phyloP scores from a whole-genome alignment of 2,329 filamentous ascomycete genomes.

The Colletotrichum truncatum region DNA sequence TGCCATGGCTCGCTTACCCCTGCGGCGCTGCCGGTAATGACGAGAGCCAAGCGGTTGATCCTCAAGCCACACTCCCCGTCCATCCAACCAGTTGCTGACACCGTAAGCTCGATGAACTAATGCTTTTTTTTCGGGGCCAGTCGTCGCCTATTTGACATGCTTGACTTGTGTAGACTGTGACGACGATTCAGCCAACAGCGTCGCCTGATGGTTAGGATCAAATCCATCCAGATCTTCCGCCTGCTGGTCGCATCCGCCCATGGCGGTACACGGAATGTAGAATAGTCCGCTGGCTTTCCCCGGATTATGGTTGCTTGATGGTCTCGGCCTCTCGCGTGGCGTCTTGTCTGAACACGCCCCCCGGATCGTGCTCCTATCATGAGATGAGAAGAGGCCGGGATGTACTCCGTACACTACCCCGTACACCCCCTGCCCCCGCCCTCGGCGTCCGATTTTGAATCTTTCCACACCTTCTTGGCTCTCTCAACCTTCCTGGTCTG shows the following conservation, averaged over 20 bases:
- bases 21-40: slow-evolving; percentile 13
- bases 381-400: background rate
- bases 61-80: slow-evolving; percentile 8
- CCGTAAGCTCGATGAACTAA: background rate
- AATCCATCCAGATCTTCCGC: background rate
- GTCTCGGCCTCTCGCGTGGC: slow-evolving; percentile 16
- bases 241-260: background rate
- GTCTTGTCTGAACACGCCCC: background rate
- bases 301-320: slow-evolving; percentile 13
- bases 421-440: background rate
- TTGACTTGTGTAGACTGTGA: no score
- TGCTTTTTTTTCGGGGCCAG: background rate
- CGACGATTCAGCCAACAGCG: background rate
- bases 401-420: background rate
- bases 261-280: background rate
- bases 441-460: background rate
- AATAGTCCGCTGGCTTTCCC: background rate
- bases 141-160: no score
- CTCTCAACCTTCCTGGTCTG: slow-evolving; percentile 4
- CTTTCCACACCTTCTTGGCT: slow-evolving; percentile 10
- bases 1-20: slow-evolving; percentile 25
- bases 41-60: slow-evolving; percentile 28
- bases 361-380: background rate
- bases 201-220: background rate
- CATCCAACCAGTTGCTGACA: slow-evolving; percentile 12